Evolutionary conservation across 1,139 yeast genomes (phyloP).

Genomic region (Hyphopichia pseudoburtonii): DNA sequence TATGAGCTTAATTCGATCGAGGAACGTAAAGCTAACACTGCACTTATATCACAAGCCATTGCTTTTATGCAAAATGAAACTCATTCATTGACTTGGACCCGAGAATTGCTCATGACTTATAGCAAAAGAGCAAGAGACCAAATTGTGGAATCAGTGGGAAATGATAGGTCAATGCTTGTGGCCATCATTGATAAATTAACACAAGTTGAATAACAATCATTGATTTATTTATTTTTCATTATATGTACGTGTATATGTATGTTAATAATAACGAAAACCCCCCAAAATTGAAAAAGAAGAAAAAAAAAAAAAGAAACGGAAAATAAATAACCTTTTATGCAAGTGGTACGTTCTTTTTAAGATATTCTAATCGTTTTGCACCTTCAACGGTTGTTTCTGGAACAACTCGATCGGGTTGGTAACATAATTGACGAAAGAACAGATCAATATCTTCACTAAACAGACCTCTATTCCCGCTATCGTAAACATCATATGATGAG

Average conservation of each 20-base stretch:
- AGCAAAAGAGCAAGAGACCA: conserved; percentile 14
- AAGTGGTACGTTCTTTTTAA: conserved; percentile 9
- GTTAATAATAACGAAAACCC: too few species aligned
- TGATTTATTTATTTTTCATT: neutral
- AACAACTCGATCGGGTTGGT: too few species aligned
- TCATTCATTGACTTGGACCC: conserved; percentile 24
- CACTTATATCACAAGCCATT: conserved; percentile 21
- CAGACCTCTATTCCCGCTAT: conserved; percentile 5
- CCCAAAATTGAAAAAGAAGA: too few species aligned
- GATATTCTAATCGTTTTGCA: neutral
- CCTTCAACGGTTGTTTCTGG: too few species aligned
- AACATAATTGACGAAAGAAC: conserved; percentile 14
- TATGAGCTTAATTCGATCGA: conserved; percentile 15
- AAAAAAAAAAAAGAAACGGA: neutral
- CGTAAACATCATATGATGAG: neutral
- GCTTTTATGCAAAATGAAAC: conserved; percentile 19
- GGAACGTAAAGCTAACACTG: conserved; percentile 17
- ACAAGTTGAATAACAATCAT: conserved; percentile 5
- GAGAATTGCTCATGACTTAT: conserved; percentile 18
- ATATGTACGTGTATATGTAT: neutral
- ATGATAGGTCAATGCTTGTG: conserved; percentile 8
- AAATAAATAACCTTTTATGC: conserved; percentile 5
- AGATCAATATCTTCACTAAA: conserved; percentile 25
- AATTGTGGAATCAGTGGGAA: neutral
- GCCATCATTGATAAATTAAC: conserved; percentile 13